Conservation (phyloP, 176 grass and related monocot species). For the Raddia guianensis region DNA sequence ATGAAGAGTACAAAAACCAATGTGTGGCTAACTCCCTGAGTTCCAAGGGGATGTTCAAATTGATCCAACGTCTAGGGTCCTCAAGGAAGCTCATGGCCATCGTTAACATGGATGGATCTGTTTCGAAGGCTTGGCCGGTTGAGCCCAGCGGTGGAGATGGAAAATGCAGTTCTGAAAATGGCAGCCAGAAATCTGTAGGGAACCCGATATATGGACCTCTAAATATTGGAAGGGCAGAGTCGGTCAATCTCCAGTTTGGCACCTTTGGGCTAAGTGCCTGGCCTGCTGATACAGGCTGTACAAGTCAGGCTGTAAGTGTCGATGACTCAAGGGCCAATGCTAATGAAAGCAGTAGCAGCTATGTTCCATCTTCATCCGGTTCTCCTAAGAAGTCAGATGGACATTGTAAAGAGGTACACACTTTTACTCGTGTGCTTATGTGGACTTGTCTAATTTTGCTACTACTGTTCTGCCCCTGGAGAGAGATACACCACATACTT, state of each 20-base stretch:
- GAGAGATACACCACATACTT: background rate
- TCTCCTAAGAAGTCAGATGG: constrained; percentile 73
- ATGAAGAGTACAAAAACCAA: constrained; percentile 83
- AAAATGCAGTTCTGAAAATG: constrained; percentile 46
- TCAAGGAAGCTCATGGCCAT: constrained; percentile 89
- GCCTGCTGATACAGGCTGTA: constrained; percentile 78
- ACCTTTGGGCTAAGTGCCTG: constrained; percentile 89
- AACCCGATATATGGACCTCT: constrained; percentile 84
- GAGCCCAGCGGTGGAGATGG: constrained; percentile 46
- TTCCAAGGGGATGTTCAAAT: constrained; percentile 92
- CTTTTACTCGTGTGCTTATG: background rate
- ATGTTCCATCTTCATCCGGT: constrained; percentile 53
- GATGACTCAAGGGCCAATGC: constrained; percentile 57
- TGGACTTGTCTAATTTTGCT: background rate
- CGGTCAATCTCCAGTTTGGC: constrained; percentile 89
- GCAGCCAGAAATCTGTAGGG: constrained; percentile 51
- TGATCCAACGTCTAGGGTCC: constrained; percentile 85
- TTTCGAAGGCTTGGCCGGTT: constrained; percentile 88
- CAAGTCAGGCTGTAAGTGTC: constrained; percentile 67
- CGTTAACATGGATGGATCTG: constrained; percentile 79
- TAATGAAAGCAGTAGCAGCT: constrained; percentile 65
- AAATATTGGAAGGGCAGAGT: constrained; percentile 68
- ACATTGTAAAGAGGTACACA: constrained; percentile 73
- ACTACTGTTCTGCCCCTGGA: background rate
- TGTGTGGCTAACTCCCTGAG: constrained; percentile 71